Evolutionary conservation across 306 rosid genomes (phyloP), one percentile per base, ranked within the genome.

Genomic region (Argentina anserina): DNA sequence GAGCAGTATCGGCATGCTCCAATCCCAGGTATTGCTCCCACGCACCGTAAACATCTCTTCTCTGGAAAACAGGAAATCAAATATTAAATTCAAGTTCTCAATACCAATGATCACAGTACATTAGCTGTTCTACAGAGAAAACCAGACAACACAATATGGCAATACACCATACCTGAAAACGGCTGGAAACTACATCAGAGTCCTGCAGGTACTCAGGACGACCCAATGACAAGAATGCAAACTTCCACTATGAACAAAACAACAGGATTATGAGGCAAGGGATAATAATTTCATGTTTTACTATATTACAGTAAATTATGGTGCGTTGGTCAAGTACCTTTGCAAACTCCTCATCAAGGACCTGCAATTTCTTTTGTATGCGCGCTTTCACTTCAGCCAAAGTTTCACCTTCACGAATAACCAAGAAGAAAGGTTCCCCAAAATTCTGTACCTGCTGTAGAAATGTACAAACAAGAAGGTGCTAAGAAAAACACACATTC

Each of bases 11-110:
- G 52, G 90, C 77, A 78, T 93, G 98, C 71, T 93, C 98, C 87
- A 93, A 79, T 43, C 98, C 98, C n/a, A 93, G 97, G 83, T 91
- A 93, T 75, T 93, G 98, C 85, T 93, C 98, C 98, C 98, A 93
- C 21, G 97, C 94, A 31, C 98, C 97, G 42, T 93, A 91, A 65
- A 89, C 82, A 77, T 93, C 97, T 75, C 96, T 89, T 72, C 92
- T 87, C 98, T 93, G 66, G 37, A 53, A 17, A 64, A 67, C 65
- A 80, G 33, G 72, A 60, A 78, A 37, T 39, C 42, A 67, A 55
- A 59, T 20, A 67, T 11, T 13, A 29, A 67, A 42, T 52, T 29
- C 9, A 69, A 69, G 39, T 7, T 29, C 29, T 9, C 45, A 42
- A 20, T n/a, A 65, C n/a, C 26, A 10, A 33, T 2, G 21, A 40